A percentile compares a stretch with the other conserved stretches of the same genome.
Evolutionary conservation across 306 rosid species (phyloP).

Genomic region (Cicer judaicum): DNA sequence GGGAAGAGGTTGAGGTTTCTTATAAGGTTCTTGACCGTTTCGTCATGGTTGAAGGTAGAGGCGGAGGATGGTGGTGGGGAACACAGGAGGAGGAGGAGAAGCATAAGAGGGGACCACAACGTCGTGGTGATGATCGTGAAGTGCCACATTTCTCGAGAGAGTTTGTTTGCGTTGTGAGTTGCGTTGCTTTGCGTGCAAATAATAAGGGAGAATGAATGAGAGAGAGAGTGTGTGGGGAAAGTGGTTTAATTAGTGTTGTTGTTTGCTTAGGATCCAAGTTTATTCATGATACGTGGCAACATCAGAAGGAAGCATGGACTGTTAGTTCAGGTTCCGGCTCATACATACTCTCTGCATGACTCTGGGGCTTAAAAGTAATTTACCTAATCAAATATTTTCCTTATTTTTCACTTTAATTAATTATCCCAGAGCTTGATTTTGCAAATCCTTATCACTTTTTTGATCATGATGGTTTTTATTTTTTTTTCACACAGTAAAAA

Average conservation of each 20-base stretch:
- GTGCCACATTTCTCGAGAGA: constrained; percentile 47
- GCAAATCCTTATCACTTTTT: no score
- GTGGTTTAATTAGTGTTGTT: background rate
- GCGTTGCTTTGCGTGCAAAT: constrained; percentile 1
- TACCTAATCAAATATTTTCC: no score
- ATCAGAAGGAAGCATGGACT: background rate
- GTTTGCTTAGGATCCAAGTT: constrained; percentile 38
- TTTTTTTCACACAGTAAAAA: no score
- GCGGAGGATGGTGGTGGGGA: constrained; percentile 44
- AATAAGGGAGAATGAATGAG: background rate
- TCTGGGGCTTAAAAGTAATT: no score
- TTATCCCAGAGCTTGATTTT: no score
- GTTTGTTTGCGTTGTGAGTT: background rate
- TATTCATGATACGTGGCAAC: background rate
- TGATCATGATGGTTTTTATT: no score
- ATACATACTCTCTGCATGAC: no score
- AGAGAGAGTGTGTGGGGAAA: background rate
- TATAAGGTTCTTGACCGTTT: constrained; percentile 50
- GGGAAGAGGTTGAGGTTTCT: constrained; percentile 79
- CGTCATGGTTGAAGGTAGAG: background rate
- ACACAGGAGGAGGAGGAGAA: constrained; percentile 26
- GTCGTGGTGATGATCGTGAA: background rate
- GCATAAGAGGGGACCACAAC: constrained; percentile 33
- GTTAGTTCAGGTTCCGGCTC: background rate
- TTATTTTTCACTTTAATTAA: no score